Evolutionary conservation across 805 yeast species (phyloP).

Genomic region (Pichia pseudocactophila): DNA sequence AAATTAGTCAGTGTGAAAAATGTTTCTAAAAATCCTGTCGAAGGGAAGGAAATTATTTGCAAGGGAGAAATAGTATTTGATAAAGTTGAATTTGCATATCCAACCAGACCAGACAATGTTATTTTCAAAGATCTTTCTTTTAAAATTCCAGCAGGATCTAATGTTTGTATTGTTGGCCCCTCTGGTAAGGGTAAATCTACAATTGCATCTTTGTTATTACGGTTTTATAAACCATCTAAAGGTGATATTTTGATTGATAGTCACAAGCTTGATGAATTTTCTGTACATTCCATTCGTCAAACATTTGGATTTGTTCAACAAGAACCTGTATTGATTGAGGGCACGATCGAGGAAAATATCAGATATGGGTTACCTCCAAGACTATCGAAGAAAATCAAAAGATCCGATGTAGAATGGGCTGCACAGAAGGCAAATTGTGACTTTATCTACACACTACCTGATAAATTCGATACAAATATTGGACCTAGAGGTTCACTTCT

Average conservation of each 20-base stretch:
- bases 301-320: slow-evolving; percentile 85
- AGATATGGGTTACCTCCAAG: slow-evolving; percentile 51
- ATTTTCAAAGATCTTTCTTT: slow-evolving; percentile 61
- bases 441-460: slow-evolving; percentile 69
- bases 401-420: slow-evolving; percentile 56
- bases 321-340: slow-evolving; percentile 83
- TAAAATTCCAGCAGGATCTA: slow-evolving; percentile 68
- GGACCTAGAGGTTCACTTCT: slow-evolving; percentile 67
- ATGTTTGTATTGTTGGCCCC: slow-evolving; percentile 91
- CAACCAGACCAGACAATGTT: slow-evolving; percentile 68
- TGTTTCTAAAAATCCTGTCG: slow-evolving; percentile 1
- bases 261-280: slow-evolving; percentile 55
- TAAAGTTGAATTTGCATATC: slow-evolving; percentile 67
- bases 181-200: slow-evolving; percentile 95
- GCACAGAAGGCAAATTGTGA: slow-evolving; percentile 66
- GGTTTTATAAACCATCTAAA: slow-evolving; percentile 71
- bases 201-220: slow-evolving; percentile 63
- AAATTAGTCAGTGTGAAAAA: slow-evolving; percentile 24
- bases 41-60: slow-evolving; percentile 16
- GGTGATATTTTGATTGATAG: slow-evolving; percentile 69
- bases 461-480: slow-evolving; percentile 70
- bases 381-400: slow-evolving; percentile 44
- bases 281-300: slow-evolving; percentile 65
- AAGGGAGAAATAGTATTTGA: slow-evolving; percentile 57
- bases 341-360: slow-evolving; percentile 81